A percentile compares a stretch with the other conserved stretches of the same genome.
These are phyloP conservation scores for Geranium brycei DNA, from an alignment of 345 rosid species.

Conservation along the genomic window DNA sequence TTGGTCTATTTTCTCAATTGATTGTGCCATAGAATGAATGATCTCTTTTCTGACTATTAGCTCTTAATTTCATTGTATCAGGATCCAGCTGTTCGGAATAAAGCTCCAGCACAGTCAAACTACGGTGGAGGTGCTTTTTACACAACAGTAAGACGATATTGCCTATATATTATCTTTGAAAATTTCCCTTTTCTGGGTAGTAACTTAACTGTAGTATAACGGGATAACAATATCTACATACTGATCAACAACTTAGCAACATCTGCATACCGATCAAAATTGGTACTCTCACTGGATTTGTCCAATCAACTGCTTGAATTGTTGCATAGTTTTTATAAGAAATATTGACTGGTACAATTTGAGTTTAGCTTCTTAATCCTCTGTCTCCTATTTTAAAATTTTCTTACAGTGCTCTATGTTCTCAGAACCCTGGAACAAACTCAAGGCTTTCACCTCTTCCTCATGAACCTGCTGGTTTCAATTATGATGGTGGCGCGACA, in stretches of 20 bases:
- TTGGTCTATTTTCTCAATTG: constrained; percentile 1
- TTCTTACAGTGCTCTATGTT: constrained; percentile 4
- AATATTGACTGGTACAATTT: too few relatives aligned
- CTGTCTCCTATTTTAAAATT: background rate
- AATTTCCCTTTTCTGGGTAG: background rate
- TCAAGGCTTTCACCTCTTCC: constrained; percentile 97
- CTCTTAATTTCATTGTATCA: constrained; percentile 11
- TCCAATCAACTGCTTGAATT: too few relatives aligned
- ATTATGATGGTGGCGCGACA: constrained; percentile 58
- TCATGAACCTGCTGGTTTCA: constrained; percentile 73
- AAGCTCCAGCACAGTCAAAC: constrained; percentile 29
- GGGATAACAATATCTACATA: too few relatives aligned
- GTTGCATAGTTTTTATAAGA: too few relatives aligned
- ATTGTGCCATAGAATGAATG: constrained; percentile 2
- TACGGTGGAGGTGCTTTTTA: constrained; percentile 39
- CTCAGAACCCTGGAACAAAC: constrained; percentile 46
- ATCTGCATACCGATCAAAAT: too few relatives aligned
- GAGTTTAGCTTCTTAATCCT: too few relatives aligned
- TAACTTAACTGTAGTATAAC: too few relatives aligned
- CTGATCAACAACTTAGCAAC: too few relatives aligned
- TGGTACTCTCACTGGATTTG: too few relatives aligned
- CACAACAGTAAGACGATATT: constrained; percentile 29
- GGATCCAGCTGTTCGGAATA: constrained; percentile 42
- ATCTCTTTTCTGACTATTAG: constrained; percentile 3
- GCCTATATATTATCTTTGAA: constrained; percentile 4